A percentile compares a stretch with the other conserved stretches of the same genome.
Conservation (phyloP, 108 stramenopile genomes). For the Chaetoceros muelleri region DNA sequence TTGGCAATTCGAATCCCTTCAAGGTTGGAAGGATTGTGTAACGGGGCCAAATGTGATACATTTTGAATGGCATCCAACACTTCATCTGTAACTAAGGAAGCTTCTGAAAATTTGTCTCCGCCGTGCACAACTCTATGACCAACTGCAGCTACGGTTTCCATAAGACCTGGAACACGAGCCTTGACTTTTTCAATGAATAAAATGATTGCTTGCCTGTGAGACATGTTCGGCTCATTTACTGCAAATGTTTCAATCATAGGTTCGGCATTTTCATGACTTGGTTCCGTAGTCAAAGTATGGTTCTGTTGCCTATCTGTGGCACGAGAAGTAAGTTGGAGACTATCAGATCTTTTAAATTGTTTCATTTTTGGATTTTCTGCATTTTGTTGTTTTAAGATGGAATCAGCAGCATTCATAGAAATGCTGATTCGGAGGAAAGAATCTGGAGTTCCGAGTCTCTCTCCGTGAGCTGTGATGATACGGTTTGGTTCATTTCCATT, state of each 20-base stretch:
- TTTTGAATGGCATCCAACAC: slow-evolving; percentile 11
- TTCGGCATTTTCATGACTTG: background rate
- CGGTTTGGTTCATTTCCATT: slow-evolving; percentile 1
- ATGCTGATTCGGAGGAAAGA: slow-evolving; percentile 7
- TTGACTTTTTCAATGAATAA: slow-evolving; percentile 11
- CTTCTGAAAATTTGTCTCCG: slow-evolving; percentile 12
- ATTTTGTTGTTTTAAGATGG: background rate
- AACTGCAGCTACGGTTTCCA: slow-evolving; percentile 18
- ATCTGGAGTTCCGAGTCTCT: slow-evolving; percentile 11
- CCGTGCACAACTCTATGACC: slow-evolving; percentile 54
- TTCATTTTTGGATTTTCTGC: too few species aligned
- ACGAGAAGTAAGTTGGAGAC: background rate
- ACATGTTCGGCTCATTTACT: background rate
- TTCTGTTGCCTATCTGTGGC: background rate
- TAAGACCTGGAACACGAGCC: slow-evolving; percentile 1
- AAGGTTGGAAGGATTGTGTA: slow-evolving; percentile 37
- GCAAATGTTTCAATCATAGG: background rate
- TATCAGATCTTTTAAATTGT: background rate
- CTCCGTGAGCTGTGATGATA: slow-evolving; percentile 10
- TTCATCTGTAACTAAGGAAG: slow-evolving; percentile 9
- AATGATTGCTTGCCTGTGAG: slow-evolving; percentile 10
- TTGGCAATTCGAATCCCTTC: slow-evolving; percentile 17
- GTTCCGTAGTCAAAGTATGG: too few species aligned
- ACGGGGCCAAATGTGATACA: slow-evolving; percentile 22
- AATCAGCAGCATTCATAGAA: background rate